Evolutionary conservation across 345 rosid genomes (phyloP).

Genomic region (Ceriops zippeliana): DNA sequence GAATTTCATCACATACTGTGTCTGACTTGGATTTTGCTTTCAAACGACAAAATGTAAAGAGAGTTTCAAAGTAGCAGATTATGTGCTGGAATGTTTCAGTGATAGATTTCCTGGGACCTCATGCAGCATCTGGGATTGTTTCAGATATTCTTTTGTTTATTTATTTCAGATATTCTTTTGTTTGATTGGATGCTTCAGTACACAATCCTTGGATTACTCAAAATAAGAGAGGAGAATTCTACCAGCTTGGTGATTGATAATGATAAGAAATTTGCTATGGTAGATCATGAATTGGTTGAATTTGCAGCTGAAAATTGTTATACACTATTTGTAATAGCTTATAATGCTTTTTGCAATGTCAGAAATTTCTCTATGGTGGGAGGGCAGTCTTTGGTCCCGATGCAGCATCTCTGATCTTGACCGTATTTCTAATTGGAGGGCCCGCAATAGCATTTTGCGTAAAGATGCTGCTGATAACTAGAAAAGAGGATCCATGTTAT

Average conservation of each 20-base stretch:
- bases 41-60: not conserved
- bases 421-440: slow-evolving; percentile 61
- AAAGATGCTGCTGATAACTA: slow-evolving; percentile 41
- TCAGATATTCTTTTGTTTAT: too few relatives aligned
- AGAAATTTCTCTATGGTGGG: slow-evolving; percentile 88
- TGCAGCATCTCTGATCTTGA: slow-evolving; percentile 67
- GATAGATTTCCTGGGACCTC: too few relatives aligned
- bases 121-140: too few relatives aligned
- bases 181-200: too few relatives aligned
- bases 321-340: not conserved
- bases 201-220: too few relatives aligned
- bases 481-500: slow-evolving; percentile 28
- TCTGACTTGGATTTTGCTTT: not conserved
- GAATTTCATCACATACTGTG: too few relatives aligned
- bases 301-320: not conserved
- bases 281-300: too few relatives aligned
- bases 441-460: slow-evolving; percentile 71
- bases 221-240: too few relatives aligned
- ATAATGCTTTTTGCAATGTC: slow-evolving; percentile 4
- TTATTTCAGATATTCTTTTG: too few relatives aligned
- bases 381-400: slow-evolving; percentile 85
- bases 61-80: not conserved
- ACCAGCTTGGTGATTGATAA: too few relatives aligned
- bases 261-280: too few relatives aligned
- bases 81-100: too few relatives aligned